Evolutionary conservation across 768 basidiomycete genomes (phyloP).

Genomic region (Gymnopilus junonius): DNA sequence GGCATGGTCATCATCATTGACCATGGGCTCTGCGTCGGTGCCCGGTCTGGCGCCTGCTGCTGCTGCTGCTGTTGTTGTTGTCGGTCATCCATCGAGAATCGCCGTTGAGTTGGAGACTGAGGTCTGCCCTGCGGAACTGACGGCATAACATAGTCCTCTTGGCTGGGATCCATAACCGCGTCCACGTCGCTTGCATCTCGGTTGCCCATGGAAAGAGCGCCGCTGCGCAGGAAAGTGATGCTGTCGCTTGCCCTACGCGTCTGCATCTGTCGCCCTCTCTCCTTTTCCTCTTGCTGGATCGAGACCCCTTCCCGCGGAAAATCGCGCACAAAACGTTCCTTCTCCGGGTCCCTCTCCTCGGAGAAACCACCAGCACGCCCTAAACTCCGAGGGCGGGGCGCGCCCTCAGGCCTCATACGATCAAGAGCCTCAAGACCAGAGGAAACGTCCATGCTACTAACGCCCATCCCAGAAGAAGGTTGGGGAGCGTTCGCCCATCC

Average conservation of each 20-base stretch:
- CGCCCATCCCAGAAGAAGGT: constrained; percentile 4
- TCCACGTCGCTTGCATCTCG: background rate
- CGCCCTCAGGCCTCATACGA: background rate
- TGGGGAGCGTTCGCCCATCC: constrained; percentile 20
- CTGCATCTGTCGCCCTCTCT: background rate
- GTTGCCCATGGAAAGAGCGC: background rate
- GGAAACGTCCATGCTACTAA: background rate
- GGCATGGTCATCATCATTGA: constrained; percentile 14
- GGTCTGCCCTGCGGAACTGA: constrained; percentile 5
- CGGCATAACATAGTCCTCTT: constrained; percentile 16
- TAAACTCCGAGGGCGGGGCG: background rate
- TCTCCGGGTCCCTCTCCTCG: constrained; percentile 7
- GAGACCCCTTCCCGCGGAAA: background rate
- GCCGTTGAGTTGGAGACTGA: constrained; percentile 5
- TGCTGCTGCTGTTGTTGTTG: constrained; percentile 8
- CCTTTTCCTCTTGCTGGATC: background rate
- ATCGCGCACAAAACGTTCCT: background rate
- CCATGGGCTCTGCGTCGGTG: constrained; percentile 17
- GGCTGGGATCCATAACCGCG: background rate
- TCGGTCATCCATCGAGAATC: too few species aligned
- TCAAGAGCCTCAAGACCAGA: background rate
- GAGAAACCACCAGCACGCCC: constrained; percentile 5
- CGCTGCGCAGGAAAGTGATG: background rate
- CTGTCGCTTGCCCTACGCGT: constrained; percentile 9
- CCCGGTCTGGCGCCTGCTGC: background rate